These are phyloP conservation scores for Thecamonas trahens DNA, from an alignment of 78 protist genomes.

Conservation along the genomic window DNA sequence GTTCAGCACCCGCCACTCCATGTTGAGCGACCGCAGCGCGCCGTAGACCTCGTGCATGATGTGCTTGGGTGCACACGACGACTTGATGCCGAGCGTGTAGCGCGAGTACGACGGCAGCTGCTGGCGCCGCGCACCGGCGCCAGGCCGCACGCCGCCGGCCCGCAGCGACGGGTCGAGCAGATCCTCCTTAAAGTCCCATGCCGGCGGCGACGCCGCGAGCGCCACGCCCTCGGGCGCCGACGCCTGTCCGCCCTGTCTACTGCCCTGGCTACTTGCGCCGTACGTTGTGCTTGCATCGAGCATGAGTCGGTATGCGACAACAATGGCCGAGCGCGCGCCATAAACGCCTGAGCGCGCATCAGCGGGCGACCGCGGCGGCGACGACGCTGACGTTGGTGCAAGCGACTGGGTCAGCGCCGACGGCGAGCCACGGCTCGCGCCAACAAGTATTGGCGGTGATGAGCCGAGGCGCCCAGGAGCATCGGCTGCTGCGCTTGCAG, in stretches of 20 bases:
- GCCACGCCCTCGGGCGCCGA: neutral
- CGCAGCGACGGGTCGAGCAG: neutral
- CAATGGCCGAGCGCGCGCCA: too few species aligned
- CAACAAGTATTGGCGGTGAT: too few species aligned
- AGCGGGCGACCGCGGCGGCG: too few species aligned
- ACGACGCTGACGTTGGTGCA: too few species aligned
- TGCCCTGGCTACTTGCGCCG: too few species aligned
- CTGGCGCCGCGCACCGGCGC: neutral
- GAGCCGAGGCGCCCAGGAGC: too few species aligned
- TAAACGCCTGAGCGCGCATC: too few species aligned
- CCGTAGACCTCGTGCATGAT: neutral
- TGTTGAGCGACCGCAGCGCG: neutral
- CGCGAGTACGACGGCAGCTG: too few species aligned
- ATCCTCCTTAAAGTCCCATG: neutral
- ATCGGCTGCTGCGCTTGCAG: neutral
- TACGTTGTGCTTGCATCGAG: too few species aligned
- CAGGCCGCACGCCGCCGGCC: neutral
- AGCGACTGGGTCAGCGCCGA: too few species aligned
- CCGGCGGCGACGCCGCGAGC: neutral
- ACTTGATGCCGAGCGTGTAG: neutral
- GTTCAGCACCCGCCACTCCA: neutral
- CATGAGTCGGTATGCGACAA: too few species aligned
- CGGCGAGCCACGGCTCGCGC: too few species aligned
- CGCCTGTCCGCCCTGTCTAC: neutral
- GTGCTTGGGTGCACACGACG: neutral